Evolutionary conservation across 163 green algal species (phyloP).

Genomic region (Trebouxiophyceae sp.): DNA sequence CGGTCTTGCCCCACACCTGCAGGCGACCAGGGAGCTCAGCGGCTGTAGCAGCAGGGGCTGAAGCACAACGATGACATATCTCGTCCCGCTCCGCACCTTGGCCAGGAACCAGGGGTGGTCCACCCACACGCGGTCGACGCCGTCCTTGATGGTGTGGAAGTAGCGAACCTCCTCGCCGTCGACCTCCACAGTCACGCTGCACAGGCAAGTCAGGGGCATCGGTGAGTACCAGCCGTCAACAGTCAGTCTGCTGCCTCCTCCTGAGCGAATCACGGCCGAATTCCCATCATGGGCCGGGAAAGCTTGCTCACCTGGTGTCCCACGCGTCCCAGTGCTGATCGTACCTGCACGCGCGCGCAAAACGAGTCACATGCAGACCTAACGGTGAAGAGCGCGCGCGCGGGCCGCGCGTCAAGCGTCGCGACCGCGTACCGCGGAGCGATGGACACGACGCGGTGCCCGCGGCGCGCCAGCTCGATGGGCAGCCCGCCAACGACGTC

Average conservation of each 20-base stretch:
- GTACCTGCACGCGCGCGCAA: constrained; percentile 50
- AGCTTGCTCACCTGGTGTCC: constrained; percentile 1
- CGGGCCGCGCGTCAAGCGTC: constrained; percentile 65
- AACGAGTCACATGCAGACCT: constrained; percentile 87
- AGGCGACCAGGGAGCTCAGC: constrained; percentile 11
- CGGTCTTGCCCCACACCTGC: constrained; percentile 87
- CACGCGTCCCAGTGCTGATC: constrained; percentile 8
- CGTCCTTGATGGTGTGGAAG: constrained; percentile 93
- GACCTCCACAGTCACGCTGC: constrained; percentile 62
- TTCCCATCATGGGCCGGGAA: too few relatives aligned
- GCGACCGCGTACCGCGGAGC: constrained; percentile 68
- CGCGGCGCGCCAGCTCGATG: constrained; percentile 81
- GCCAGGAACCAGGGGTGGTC: constrained; percentile 88
- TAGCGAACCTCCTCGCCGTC: constrained; percentile 83
- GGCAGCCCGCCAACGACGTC: constrained; percentile 65
- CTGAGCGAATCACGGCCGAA: too few relatives aligned
- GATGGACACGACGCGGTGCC: constrained; percentile 90
- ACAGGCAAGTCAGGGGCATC: constrained; percentile 75
- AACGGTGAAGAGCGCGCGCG: constrained; percentile 79
- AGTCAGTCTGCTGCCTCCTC: too few relatives aligned
- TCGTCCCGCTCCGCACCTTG: too few relatives aligned
- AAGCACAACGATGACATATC: too few relatives aligned
- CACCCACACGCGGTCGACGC: constrained; percentile 92
- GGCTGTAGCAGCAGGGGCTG: too few relatives aligned
- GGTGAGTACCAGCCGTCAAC: constrained; percentile 43